A percentile compares a stretch with the other conserved stretches of the same genome.
Evolutionary conservation across 2,329 filamentous ascomycete genomes (phyloP).

Genomic region (Epichloe uncinata): DNA sequence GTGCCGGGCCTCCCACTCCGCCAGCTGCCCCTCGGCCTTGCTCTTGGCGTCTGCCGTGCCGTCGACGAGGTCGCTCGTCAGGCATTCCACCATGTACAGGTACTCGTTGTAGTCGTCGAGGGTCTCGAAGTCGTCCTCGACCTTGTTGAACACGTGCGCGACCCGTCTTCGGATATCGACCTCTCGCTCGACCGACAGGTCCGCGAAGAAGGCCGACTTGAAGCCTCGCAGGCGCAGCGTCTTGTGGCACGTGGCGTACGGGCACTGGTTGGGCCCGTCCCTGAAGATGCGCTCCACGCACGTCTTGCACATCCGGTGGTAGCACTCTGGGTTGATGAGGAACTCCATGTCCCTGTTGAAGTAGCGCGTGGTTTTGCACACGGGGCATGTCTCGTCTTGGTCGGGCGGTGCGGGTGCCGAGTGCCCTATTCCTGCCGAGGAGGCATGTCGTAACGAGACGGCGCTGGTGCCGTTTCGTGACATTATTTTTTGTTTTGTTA

Average conservation of each 20-base stretch:
- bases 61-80: constrained; percentile 78
- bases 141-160: constrained; percentile 69
- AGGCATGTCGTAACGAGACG: constrained; percentile 17
- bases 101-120: constrained; percentile 84
- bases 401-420: constrained; percentile 11
- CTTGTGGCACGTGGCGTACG: constrained; percentile 75
- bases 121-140: constrained; percentile 81
- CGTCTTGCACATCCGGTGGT: constrained; percentile 96
- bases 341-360: constrained; percentile 90
- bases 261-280: constrained; percentile 81
- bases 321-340: constrained; percentile 95
- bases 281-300: constrained; percentile 93
- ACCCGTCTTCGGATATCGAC: constrained; percentile 81
- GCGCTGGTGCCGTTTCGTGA: constrained; percentile 13
- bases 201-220: constrained; percentile 77
- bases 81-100: constrained; percentile 79
- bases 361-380: constrained; percentile 94
- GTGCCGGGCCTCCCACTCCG: constrained; percentile 61
- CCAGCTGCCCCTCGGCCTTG: constrained; percentile 30
- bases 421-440: constrained; percentile 6
- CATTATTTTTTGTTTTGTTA: constrained; percentile 13
- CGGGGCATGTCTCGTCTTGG: constrained; percentile 69
- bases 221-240: constrained; percentile 79
- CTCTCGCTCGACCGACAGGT: constrained; percentile 79
- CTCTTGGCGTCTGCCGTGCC: constrained; percentile 50